These are phyloP conservation scores for Actinomucor elegans DNA, from an alignment of 371 early-diverging fungal genomes.

Conservation along the genomic window DNA sequence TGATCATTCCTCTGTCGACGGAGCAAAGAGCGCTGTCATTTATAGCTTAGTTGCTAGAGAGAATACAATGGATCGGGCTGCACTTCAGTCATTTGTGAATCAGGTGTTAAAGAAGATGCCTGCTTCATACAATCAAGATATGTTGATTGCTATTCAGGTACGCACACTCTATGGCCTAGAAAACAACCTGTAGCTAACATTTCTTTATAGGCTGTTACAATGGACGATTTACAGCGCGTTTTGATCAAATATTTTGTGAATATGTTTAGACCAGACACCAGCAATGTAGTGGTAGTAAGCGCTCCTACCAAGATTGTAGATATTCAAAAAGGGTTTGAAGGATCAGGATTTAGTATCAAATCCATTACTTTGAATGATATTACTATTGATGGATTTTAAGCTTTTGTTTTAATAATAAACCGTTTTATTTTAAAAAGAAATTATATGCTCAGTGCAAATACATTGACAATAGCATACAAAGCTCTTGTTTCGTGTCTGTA, in stretches of 20 bases:
- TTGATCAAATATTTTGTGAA: constrained; percentile 51
- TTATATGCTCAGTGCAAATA: constrained; percentile 56
- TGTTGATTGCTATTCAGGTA: constrained; percentile 49
- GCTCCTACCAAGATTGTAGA: constrained; percentile 55
- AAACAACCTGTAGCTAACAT: not conserved
- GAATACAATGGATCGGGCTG: constrained; percentile 58
- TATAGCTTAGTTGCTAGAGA: constrained; percentile 59
- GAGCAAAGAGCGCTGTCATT: constrained; percentile 68
- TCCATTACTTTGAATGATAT: constrained; percentile 38
- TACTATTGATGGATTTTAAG: constrained; percentile 15
- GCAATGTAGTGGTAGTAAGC: constrained; percentile 58
- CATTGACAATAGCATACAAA: constrained; percentile 60
- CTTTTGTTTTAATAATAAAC: too few species aligned
- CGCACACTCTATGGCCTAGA: not conserved
- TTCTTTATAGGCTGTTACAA: constrained; percentile 37
- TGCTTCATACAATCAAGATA: constrained; percentile 51
- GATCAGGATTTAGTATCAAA: constrained; percentile 37
- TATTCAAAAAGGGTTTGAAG: constrained; percentile 40
- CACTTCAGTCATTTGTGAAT: constrained; percentile 59
- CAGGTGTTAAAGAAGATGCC: constrained; percentile 61
- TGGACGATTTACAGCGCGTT: constrained; percentile 41
- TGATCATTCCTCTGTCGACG: constrained; percentile 56
- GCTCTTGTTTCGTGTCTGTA: constrained; percentile 69
- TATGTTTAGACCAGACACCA: constrained; percentile 53
- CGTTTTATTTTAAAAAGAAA: not conserved